Evolutionary conservation across 495 filamentous ascomycete genomes (phyloP), one percentile per base, ranked within the genome.

Genomic region (Daldinia concentrica): DNA sequence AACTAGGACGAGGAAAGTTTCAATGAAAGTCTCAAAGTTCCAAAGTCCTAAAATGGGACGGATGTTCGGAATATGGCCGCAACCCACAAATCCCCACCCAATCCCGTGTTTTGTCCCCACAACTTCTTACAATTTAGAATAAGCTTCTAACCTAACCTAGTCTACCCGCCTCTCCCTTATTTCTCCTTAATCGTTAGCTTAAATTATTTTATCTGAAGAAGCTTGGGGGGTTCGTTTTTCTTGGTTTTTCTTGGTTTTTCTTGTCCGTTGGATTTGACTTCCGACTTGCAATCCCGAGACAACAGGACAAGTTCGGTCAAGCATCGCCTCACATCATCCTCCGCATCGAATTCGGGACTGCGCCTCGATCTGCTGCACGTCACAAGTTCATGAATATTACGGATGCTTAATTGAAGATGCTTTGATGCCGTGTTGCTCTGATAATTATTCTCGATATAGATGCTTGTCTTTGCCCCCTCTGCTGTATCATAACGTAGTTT

Each of bases 301-400:
- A 12, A 51, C 34, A 37, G 43, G 43, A 48, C 19, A 48, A 48
- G 12, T 63, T 71, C 69, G 63, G 69, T 67, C 41, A 67, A 68
- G 71, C 65, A 73, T 66, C 43, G 66, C 71, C 71, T 50, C 58
- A 66, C 62, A 22, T n/a, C n/a, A 30, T 24, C 57, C 50, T 61
- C 60, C 56, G 55, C 57, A 58, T 54, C 59, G 41, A 55, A 55
- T 54, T 60, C 55, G 30, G 22, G 45, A 19, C 73, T 73, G 65
- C 73, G 66, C 66, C 64, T 71, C 73, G 58, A 75, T 72, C 58
- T 24, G 5, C 48, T 72, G 66, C 73, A 64, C 43, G 64, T 69
- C 73, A 62, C 43, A 59, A 52, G 55, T n/a, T 58, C 66, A 60
- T 61, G 67, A 58, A 17, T 39, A 3, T 9, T 34, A 32, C 1